Evolutionary conservation across 768 basidiomycete species (phyloP), one percentile per base, ranked within the genome.

Genomic region (Pleurotus giganteus): DNA sequence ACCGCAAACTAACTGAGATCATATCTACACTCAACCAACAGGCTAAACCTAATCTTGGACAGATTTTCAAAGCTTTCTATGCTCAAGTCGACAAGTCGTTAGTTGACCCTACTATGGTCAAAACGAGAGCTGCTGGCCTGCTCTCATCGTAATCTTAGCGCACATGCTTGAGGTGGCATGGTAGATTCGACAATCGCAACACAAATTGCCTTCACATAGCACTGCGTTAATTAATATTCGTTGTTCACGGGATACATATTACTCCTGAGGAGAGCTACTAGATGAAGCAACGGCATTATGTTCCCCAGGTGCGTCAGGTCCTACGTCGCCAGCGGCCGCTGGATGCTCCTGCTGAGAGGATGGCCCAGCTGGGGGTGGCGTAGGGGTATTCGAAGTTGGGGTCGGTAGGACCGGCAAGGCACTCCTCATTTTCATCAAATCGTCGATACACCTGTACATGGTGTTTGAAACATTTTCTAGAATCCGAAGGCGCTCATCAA

Each of bases 401-500:
- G 70, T 59, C 13, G 88, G 37, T 13, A 53, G 8, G n/a, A 31
- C 26, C 4, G 59, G 87, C 28, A 93, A 70, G n/a, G 82, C 75
- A 61, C 90, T 91, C 60, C 89, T 74, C 66, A 92, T 75, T 60
- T 83, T 74, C 66, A 86, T 80, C 57, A 97, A 75, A 61, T 97
- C 91, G 59, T 89, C 86, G 52, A 91, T 79, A 61, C 91, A 86
- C 17, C 79, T 77, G 64, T 82, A 83, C n/a, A 94, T 74, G 2
- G 85, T 80, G 32, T 75, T 75, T 34, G 92, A 90, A 34, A 95
- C 87, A 15, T 84, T 80, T 69, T 93, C 86, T 32, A 98, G 71
- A 34, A 92, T 79, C 39, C 84, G 77, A 57, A 98, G 69, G 53
- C 92, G 81, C 62, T 94, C 91, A 60, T 94, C 91, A 46, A 97